Percentiles rank a stretch among this genome's conserved stretches.
Conservation (phyloP, 2,329 filamentous ascomycete genomes). For the Geosmithia putterillii region DNA sequence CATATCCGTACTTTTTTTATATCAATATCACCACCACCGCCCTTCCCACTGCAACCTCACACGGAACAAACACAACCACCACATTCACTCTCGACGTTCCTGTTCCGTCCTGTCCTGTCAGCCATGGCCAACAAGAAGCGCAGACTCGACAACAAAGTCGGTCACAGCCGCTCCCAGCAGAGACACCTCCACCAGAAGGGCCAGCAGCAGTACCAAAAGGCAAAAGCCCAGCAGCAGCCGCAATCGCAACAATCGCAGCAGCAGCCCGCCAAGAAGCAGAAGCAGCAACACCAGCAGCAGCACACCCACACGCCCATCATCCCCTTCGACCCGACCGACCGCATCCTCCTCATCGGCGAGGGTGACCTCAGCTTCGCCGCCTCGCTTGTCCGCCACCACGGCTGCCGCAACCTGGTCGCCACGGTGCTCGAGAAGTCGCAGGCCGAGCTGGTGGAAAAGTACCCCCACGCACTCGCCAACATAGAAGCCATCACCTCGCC, state of each 20-base stretch:
- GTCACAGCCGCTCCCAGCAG: not conserved
- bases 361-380: conserved; percentile 70
- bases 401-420: conserved; percentile 53
- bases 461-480: conserved; percentile 55
- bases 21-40: too few relatives aligned
- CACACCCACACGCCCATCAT: conserved; percentile 35
- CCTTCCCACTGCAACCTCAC: too few relatives aligned
- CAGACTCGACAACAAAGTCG: conserved; percentile 2
- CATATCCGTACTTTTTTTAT: too few relatives aligned
- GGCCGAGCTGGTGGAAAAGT: conserved; percentile 54
- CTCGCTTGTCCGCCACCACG: conserved; percentile 53
- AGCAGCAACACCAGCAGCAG: conserved; percentile 12
- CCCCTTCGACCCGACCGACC: conserved; percentile 53
- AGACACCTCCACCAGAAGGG: not conserved
- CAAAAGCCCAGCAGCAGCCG: conserved; percentile 5
- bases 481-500: conserved; percentile 31
- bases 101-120: not conserved
- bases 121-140: conserved; percentile 4
- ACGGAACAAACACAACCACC: not conserved
- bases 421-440: conserved; percentile 52
- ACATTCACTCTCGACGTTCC: not conserved
- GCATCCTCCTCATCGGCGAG: conserved; percentile 67
- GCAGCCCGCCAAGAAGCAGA: too few relatives aligned
- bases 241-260: not conserved
- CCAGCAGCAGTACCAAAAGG: conserved; percentile 7